These are phyloP conservation scores for Fusarium clavum DNA, from an alignment of 2,329 filamentous ascomycete genomes.

Conservation along the genomic window DNA sequence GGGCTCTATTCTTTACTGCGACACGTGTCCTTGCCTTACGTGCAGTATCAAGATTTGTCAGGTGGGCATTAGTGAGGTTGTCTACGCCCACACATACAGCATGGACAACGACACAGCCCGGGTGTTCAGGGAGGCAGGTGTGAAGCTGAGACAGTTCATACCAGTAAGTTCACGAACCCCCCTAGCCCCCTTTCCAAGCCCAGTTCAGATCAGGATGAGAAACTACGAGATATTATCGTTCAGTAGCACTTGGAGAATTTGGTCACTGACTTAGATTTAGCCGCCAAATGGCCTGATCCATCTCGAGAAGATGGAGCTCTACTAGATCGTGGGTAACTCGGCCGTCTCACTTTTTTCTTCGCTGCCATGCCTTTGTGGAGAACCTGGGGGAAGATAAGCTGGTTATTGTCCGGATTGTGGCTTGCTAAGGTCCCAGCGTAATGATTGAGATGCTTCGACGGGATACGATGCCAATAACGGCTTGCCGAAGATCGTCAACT, in stretches of 20 bases:
- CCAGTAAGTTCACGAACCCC: constrained; percentile 68
- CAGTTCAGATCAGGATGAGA: constrained; percentile 20
- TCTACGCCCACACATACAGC: constrained; percentile 93
- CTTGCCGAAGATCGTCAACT: constrained; percentile 6
- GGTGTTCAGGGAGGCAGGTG: constrained; percentile 85
- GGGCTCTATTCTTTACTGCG: constrained; percentile 87
- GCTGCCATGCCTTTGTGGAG: constrained; percentile 29
- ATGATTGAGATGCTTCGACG: constrained; percentile 23
- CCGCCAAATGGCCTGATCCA: constrained; percentile 74
- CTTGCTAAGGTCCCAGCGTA: constrained; percentile 18
- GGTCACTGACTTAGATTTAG: constrained; percentile 54
- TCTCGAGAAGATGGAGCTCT: constrained; percentile 64
- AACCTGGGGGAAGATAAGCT: constrained; percentile 13
- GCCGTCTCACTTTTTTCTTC: constrained; percentile 14
- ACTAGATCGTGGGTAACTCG: constrained; percentile 40
- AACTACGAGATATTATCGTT: background rate
- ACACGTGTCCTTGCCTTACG: constrained; percentile 96
- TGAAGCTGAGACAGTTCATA: constrained; percentile 86
- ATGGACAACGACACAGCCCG: constrained; percentile 89
- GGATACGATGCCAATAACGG: background rate
- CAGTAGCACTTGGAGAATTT: background rate
- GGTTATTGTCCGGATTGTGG: constrained; percentile 30
- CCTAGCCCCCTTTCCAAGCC: constrained; percentile 11
- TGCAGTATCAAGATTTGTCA: constrained; percentile 99
- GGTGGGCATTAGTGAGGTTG: constrained; percentile 94